Base-by-base conservation (phyloP, 768 basidiomycete genomes). In the Pholiota microspora region DNA sequence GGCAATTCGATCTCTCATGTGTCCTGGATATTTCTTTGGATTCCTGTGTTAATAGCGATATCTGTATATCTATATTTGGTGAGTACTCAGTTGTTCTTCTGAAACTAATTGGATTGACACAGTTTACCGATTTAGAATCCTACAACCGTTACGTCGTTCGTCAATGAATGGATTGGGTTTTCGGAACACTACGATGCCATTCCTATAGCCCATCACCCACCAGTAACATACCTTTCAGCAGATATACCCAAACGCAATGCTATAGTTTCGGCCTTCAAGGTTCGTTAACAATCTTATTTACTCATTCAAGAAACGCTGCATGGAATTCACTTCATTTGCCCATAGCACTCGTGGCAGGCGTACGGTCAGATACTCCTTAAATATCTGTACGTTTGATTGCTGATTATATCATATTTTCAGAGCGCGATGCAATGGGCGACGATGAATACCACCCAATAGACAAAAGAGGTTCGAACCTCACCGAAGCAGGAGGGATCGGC, bases 381-480 rank as follows among this genome's bases (percentile, higher is more conserved):
- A 27, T 48, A 62, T 29, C 16, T 46, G 46, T n/a, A n/a, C 4
- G 47, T 25, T 40, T 6, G 28, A 15, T 28, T 35, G 24, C 32
- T 9, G n/a, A n/a, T 34, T 3, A 23, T 23, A 18, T 9, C 49
- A 51, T 32, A n/a, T 4, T 12, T 12, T 32, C 72, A 94, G 93
- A 94, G 72, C 74, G 83, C 44, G 85, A 97, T 67, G 94, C 94
- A 1, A 94, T 92, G 84, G 94, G 94, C 1, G 80, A 80, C 53
- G 94, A 97, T 72, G 92, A 96, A 68, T 97, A 93, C 63, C 92
- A 96, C 63, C 94, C 95, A 0, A 78, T 98, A 21, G 80, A 80
- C 49, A 77, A 78, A 46, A 72, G 70, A 24, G 95, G 95, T 3
- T 80, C 82, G 7, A 94, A 98, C 67, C 77, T 98, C 25, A 88